Percentiles rank a stretch among this genome's conserved stretches.
Evolutionary conservation across 805 yeast genomes (phyloP).

Genomic region (Suhomyces prunicola): DNA sequence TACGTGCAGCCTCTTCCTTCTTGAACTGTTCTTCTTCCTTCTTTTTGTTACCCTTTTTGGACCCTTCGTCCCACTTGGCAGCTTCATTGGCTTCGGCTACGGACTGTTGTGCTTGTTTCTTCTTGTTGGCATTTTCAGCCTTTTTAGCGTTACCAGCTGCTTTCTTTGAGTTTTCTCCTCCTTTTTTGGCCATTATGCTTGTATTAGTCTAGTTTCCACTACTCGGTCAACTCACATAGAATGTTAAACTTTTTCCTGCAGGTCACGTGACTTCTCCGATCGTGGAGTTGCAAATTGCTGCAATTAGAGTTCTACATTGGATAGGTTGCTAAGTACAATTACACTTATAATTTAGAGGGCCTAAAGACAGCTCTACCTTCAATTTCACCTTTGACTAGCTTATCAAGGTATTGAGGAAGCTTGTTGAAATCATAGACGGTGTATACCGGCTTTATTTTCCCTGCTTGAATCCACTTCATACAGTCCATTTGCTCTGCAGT

Average conservation of each 20-base stretch:
- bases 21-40: conserved; percentile 66
- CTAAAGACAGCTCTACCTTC: conserved; percentile 43
- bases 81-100: conserved; percentile 53
- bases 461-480: conserved; percentile 40
- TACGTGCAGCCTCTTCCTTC: conserved; percentile 70
- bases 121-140: conserved; percentile 61
- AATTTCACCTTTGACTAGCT: conserved; percentile 36
- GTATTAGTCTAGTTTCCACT: background rate
- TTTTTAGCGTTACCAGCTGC: conserved; percentile 65
- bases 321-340: background rate
- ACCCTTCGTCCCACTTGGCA: conserved; percentile 66
- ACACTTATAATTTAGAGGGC: conserved; percentile 15
- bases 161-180: conserved; percentile 52
- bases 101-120: conserved; percentile 49
- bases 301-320: background rate
- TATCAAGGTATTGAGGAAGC: conserved; percentile 33
- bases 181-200: conserved; percentile 42
- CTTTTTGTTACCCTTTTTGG: conserved; percentile 68
- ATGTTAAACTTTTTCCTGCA: background rate
- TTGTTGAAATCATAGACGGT: conserved; percentile 28
- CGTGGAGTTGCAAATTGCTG: background rate
- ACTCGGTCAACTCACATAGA: background rate
- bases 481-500: conserved; percentile 42
- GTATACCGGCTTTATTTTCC: conserved; percentile 38
- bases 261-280: conserved; percentile 1